Base-by-base conservation (phyloP, 2,329 filamentous ascomycete species). In the Gnomoniopsis sp. region DNA sequence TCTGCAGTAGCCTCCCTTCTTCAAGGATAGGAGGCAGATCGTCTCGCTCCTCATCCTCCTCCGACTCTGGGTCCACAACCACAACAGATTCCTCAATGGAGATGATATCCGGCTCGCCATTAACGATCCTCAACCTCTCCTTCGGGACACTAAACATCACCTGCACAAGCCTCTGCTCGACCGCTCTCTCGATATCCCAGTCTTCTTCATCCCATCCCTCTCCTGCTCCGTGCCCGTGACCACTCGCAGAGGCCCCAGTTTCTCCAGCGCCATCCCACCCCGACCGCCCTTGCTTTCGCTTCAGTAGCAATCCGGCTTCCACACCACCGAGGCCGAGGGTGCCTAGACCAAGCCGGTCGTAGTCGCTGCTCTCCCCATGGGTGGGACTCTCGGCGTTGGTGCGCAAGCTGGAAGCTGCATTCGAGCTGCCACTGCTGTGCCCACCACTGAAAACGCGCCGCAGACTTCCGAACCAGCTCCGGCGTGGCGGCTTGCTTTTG, bases 141-240 rank as follows among this genome's bases (percentile, higher is more conserved):
- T 88, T 91, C 2, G 95, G 93, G 61, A 97, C 91, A 0, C 93
- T 97, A 72, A 96, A 98, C 84, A 96, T 95, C 68, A 91, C 84
- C 72, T 93, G 89, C 61, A 93, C 89, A 10, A 90, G 78, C 22
- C 88, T 76, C 59, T 83, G 83, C 74, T 91, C 87, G 1, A 88
- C 83, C 2, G 89, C 88, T 57, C 82, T 79, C 70, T 93, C 89
- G 43, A 93, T 84, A 65, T 92, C 89, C 89, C 89, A 90, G 56
- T 91, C 80, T 36, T 80, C 79, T 62, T 86, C 84, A 71, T 85
- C 87, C 57, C 88, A 85, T 34, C 77, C 75, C 38, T 69, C 67
- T 49, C 65, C 68, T 33, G 66, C 65, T 49, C 73, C 70, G 63
- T 70, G 73, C 47, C 65, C 69, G 34, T 62, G 66, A 33, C 70